phyloP scores from a whole-genome alignment of 2,329 filamentous ascomycete genomes.

The Periconia sp. region DNA sequence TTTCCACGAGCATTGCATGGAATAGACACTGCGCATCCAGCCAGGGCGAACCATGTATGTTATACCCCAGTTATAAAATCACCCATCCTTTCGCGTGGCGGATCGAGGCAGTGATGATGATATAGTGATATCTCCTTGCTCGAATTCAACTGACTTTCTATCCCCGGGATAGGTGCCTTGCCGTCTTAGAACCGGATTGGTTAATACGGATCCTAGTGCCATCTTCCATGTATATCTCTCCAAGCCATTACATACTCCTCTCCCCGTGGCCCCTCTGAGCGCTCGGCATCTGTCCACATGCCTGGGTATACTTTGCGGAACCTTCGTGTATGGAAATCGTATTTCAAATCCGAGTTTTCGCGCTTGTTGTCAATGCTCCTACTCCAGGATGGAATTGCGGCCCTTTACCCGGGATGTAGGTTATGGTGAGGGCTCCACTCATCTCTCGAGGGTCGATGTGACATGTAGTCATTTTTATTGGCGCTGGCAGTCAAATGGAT shows the following conservation, averaged over 20 bases:
- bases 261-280: constrained; percentile 27
- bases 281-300: constrained; percentile 38
- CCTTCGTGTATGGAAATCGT: constrained; percentile 42
- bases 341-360: constrained; percentile 12
- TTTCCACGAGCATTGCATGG: constrained; percentile 40
- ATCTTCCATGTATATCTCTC: constrained; percentile 27
- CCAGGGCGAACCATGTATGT: no score
- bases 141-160: no score
- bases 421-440: constrained; percentile 42
- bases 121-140: no score
- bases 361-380: not conserved
- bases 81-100: no score
- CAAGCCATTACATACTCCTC: constrained; percentile 29
- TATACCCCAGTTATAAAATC: no score
- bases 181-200: not conserved
- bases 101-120: no score
- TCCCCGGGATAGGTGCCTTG: no score
- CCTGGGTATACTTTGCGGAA: constrained; percentile 25
- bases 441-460: constrained; percentile 38
- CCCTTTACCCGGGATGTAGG: constrained; percentile 6
- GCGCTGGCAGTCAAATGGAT: constrained; percentile 47
- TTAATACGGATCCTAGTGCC: constrained; percentile 22
- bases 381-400: not conserved
- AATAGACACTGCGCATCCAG: constrained; percentile 3
- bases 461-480: constrained; percentile 40